These are phyloP conservation scores for Starmerella ratchasimensis DNA, from an alignment of 805 yeast species.

Conservation along the genomic window DNA sequence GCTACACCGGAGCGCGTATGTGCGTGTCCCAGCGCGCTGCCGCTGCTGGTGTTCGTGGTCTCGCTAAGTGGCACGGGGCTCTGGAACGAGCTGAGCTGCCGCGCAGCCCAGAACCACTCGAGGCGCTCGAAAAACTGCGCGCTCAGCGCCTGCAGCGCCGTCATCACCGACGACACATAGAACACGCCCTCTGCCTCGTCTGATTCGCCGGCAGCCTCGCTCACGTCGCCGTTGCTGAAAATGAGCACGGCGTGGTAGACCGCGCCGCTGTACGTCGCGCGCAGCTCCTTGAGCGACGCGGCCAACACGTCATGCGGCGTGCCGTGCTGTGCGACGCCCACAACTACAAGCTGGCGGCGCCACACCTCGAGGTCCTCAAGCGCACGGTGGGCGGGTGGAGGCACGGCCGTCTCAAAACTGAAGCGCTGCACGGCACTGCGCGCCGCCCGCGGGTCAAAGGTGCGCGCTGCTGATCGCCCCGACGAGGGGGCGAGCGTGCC, in stretches of 20 bases:
- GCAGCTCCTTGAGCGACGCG: constrained; percentile 31
- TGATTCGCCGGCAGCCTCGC: no score
- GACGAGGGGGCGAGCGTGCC: background rate
- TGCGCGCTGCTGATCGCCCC: no score
- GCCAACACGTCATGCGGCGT: constrained; percentile 17
- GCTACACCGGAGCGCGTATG: constrained; percentile 9
- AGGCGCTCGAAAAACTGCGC: constrained; percentile 54
- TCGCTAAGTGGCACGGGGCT: constrained; percentile 37
- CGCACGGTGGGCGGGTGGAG: constrained; percentile 46
- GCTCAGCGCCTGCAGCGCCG: constrained; percentile 48
- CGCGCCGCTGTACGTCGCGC: constrained; percentile 36
- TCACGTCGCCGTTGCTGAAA: constrained; percentile 29
- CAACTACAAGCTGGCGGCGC: constrained; percentile 47
- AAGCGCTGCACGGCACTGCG: constrained; percentile 65
- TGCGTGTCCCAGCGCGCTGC: background rate
- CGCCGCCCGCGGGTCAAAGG: constrained; percentile 70
- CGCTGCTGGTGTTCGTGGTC: background rate
- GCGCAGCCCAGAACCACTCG: constrained; percentile 52
- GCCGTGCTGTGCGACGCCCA: constrained; percentile 32
- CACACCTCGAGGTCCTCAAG: constrained; percentile 84
- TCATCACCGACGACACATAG: no score
- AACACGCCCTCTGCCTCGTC: no score
- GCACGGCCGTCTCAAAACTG: constrained; percentile 35
- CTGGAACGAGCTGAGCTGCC: constrained; percentile 63
- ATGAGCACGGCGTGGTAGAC: constrained; percentile 42